These are phyloP conservation scores for Pythium periplocum DNA, from an alignment of 352 stramenopile species.

Conservation along the genomic window DNA sequence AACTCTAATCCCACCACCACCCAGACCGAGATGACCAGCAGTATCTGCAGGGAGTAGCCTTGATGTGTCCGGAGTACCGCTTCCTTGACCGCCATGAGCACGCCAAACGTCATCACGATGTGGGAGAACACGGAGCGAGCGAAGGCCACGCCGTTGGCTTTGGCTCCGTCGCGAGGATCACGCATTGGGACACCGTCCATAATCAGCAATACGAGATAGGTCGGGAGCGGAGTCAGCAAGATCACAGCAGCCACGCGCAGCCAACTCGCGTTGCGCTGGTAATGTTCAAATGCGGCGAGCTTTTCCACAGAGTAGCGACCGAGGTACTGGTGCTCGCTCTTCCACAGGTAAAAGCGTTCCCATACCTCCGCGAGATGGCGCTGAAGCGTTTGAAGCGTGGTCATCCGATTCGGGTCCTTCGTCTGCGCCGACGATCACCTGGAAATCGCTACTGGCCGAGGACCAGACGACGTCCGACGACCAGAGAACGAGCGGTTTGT, in stretches of 20 bases:
- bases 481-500: too few relatives aligned
- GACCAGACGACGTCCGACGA: too few relatives aligned
- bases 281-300: constrained; percentile 10
- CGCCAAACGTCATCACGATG: constrained; percentile 6
- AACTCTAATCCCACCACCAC: constrained; percentile 7
- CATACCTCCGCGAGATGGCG: too few relatives aligned
- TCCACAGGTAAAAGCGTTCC: too few relatives aligned
- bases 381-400: too few relatives aligned
- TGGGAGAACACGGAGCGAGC: constrained; percentile 13
- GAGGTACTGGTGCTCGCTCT: constrained; percentile 7
- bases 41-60: constrained; percentile 1
- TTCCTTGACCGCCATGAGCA: constrained; percentile 13
- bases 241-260: constrained; percentile 3
- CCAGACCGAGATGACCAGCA: constrained; percentile 4
- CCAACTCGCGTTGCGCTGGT: constrained; percentile 6
- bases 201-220: constrained; percentile 1
- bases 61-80: constrained; percentile 7
- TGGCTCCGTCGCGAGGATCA: constrained; percentile 3
- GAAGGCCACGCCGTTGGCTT: background rate
- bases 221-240: background rate
- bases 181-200: constrained; percentile 13
- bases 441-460: too few relatives aligned
- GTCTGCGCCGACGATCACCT: too few relatives aligned
- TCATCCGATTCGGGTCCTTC: too few relatives aligned
- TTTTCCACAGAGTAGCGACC: constrained; percentile 22